Base-by-base conservation (phyloP, 768 basidiomycete genomes). In the Phylloporus sp. region DNA sequence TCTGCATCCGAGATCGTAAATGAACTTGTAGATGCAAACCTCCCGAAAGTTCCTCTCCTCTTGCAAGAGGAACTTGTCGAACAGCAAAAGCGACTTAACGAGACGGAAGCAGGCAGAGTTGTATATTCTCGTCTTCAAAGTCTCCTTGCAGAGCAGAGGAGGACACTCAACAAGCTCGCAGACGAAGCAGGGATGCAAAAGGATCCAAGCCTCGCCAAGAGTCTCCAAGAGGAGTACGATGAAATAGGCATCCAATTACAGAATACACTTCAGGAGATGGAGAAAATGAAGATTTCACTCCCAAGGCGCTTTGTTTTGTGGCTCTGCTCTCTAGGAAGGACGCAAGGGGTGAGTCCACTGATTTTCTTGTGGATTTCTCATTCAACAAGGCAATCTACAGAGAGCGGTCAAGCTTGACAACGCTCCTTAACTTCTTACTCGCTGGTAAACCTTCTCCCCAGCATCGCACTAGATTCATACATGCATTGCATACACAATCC, bases 1-100 rank as follows among this genome's bases (percentile, higher is more conserved):
- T 50, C 41, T 42, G 47, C 38, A 40, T 39, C 4, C 8, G n/a
- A 27, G 23, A 49, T 63, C 23, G 9, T 60, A 5, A 18, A 10
- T 18, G 20, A 38, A 20, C 36, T 38, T 20, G 12, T 38, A 38
- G 36, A 38, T 20, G 36, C 36, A 18, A 22, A 20, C 36, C 3
- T 22, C 4, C 20, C 36, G 12, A 38, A 38, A 38, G 36, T 38
- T 18, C 8, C 35, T 7, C 35, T 36, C 35, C 35, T 36, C 16
- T 18, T 38, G 36, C 36, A 38, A 20, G 36, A 38, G 10, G 36
- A 38, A 10, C 36, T 22, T 22, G n/a, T 38, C 36, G 36, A 38
- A 20, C 36, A 38, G 36, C 20, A 38, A 20, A 38, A 38, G 12
- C 36, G 36, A 5, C 36, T 38, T 4, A 38, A 38, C 20, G 36